These are phyloP conservation scores for Lipomyces lipofer DNA, from an alignment of 805 yeast genomes.

Conservation along the genomic window DNA sequence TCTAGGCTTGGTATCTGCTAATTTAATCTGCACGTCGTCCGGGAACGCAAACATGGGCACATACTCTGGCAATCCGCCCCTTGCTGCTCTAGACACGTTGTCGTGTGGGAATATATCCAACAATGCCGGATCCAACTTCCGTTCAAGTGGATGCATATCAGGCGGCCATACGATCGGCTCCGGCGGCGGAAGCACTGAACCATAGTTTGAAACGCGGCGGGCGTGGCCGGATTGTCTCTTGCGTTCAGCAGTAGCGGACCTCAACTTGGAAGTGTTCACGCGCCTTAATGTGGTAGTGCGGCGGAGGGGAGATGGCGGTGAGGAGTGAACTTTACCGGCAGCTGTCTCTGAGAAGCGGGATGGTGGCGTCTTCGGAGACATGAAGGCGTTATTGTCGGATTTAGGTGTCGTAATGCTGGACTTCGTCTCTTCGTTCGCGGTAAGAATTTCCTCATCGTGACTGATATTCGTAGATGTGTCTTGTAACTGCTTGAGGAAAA, in stretches of 20 bases:
- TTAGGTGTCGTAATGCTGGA: too few species aligned
- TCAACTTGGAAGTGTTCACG: not conserved
- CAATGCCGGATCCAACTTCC: constrained; percentile 27
- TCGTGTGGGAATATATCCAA: constrained; percentile 23
- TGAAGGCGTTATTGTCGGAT: too few species aligned
- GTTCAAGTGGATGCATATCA: constrained; percentile 24
- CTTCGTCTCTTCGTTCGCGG: too few species aligned
- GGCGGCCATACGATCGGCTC: constrained; percentile 22
- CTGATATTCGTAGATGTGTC: too few species aligned
- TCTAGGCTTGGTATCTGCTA: constrained; percentile 21
- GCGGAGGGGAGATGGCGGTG: constrained; percentile 13
- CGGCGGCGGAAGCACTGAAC: constrained; percentile 27
- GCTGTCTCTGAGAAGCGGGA: not conserved
- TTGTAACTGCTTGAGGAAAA: too few species aligned
- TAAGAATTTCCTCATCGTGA: too few species aligned
- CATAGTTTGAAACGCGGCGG: constrained; percentile 24
- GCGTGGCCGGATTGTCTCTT: constrained; percentile 16
- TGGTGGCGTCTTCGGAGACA: not conserved
- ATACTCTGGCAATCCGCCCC: constrained; percentile 27
- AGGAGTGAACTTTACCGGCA: too few species aligned
- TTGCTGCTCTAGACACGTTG: not conserved
- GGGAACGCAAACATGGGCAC: constrained; percentile 33
- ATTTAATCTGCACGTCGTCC: constrained; percentile 21
- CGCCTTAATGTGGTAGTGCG: constrained; percentile 17
- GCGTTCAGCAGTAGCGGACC: not conserved